Evolutionary conservation across 2,329 filamentous ascomycete genomes (phyloP), one percentile per base, ranked within the genome.

Genomic region (Trichoderma semiorbis): DNA sequence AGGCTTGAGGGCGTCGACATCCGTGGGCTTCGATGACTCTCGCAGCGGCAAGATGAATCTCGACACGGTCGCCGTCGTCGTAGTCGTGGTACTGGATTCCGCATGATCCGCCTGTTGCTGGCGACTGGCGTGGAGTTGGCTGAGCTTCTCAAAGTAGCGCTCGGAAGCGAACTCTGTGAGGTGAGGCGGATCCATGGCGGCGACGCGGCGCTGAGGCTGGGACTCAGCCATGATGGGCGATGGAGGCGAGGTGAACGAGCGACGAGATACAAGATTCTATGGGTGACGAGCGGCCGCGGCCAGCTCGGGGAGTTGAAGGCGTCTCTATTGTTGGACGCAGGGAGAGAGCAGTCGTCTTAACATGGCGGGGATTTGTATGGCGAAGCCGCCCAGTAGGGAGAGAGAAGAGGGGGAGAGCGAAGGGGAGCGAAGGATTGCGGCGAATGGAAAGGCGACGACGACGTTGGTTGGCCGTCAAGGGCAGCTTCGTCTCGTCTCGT

Each of bases 81-180:
- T 71, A 10, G 67, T 66, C 14, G 72, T 71, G 14, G 57, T 30
- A n/a, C 72, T 47, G 65, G 78, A 73, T 71, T 75, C 69, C 39
- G 73, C 73, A 75, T 81, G 74, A 75, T 84, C 62, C 50, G 65
- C 34, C n/a, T 70, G 84, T n/a, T 81, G 82, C 21, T 81, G 82
- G 34, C 86, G 81, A 39, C 36, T 73, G 78, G 83, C 85, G 78
- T 81, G 87, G 75, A 83, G 85, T 80, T 89, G 86, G 71, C 83
- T 85, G 73, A 91, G 79, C 80, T 91, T 91, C 69, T 86, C 85
- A 75, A 90, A 89, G 78, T 90, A 91, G 74, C 87, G 87, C 79
- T 88, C 84, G 58, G 89, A 91, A 73, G 88, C 89, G 81, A 91
- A 91, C 79, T 91, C 89, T 73, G 89, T 90, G 73, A 89, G 84